Conservation (phyloP, 345 rosid species). For the Raphanus sativus region DNA sequence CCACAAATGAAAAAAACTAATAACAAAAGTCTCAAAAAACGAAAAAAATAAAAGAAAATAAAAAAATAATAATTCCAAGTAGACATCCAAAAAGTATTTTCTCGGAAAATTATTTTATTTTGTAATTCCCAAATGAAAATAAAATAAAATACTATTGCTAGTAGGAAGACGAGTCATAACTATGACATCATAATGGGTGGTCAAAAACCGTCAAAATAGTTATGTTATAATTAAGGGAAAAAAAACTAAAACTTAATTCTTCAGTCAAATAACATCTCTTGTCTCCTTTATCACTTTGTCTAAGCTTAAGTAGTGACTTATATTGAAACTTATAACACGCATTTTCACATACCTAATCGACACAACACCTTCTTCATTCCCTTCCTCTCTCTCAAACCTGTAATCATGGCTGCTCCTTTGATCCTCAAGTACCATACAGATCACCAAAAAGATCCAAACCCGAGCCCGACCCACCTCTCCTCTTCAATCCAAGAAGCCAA, state of each 20-base stretch:
- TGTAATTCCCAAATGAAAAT: not conserved
- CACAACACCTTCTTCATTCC: conserved; percentile 25
- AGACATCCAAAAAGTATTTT: not conserved
- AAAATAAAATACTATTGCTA: not conserved
- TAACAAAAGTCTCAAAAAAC: not conserved
- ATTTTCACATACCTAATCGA: conserved; percentile 25
- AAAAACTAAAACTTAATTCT: not conserved
- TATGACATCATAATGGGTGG: conserved; percentile 32
- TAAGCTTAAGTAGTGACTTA: conserved; percentile 17
- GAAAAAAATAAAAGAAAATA: not conserved
- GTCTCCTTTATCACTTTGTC: conserved; percentile 4
- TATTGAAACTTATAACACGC: conserved; percentile 29
- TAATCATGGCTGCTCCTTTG: conserved; percentile 43
- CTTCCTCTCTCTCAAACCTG: conserved; percentile 32
- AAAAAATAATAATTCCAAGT: not conserved
- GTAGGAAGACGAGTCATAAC: conserved; percentile 31
- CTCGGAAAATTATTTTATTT: not conserved
- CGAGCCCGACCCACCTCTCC: conserved; percentile 27
- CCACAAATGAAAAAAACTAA: not conserved
- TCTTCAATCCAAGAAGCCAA: conserved; percentile 51
- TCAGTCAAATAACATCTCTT: conserved; percentile 20
- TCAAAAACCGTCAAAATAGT: conserved; percentile 35
- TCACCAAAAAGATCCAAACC: conserved; percentile 35
- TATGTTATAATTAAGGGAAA: not conserved
- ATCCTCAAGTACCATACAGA: conserved; percentile 42